These are phyloP conservation scores for Pseudogymnoascus sp. DNA, from an alignment of 2,329 filamentous ascomycete genomes.

Conservation along the genomic window DNA sequence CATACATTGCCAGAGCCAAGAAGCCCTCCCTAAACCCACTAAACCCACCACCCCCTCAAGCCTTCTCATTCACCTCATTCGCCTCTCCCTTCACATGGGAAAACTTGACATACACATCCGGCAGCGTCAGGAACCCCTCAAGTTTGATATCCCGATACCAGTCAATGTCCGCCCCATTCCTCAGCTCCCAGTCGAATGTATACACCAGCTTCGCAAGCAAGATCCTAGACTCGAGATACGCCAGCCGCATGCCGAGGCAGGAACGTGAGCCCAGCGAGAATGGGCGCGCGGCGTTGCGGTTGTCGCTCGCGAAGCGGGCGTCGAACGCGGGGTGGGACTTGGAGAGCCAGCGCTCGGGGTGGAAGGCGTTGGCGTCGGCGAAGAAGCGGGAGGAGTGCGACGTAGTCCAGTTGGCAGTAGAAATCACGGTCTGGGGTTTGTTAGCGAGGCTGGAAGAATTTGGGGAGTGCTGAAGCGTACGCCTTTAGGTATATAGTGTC, in stretches of 20 bases:
- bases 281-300: slow-evolving; percentile 23
- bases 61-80: not conserved
- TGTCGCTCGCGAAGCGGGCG: slow-evolving; percentile 27
- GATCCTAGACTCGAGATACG: not conserved
- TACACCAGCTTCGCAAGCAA: not conserved
- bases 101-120: not conserved
- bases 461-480: slow-evolving; percentile 17
- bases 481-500: slow-evolving; percentile 12
- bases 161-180: not conserved
- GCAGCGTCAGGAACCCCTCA: not conserved
- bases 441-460: slow-evolving; percentile 14
- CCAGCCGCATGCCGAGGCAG: slow-evolving; percentile 25
- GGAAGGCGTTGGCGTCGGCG: slow-evolving; percentile 19
- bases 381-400: slow-evolving; percentile 28
- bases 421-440: not conserved
- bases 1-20: not conserved
- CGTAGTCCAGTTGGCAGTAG: slow-evolving; percentile 21
- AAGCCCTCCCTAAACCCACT: not conserved
- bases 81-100: not conserved
- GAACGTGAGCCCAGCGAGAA: slow-evolving; percentile 31
- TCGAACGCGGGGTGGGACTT: slow-evolving; percentile 13
- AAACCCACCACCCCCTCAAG: not conserved
- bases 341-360: slow-evolving; percentile 34
- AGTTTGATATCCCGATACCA: not conserved
- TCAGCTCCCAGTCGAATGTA: not conserved